A percentile compares a stretch with the other conserved stretches of the same genome.
These are phyloP conservation scores for Rugosomyces carneus DNA, from an alignment of 1,284 basidiomycete genomes.

Conservation along the genomic window DNA sequence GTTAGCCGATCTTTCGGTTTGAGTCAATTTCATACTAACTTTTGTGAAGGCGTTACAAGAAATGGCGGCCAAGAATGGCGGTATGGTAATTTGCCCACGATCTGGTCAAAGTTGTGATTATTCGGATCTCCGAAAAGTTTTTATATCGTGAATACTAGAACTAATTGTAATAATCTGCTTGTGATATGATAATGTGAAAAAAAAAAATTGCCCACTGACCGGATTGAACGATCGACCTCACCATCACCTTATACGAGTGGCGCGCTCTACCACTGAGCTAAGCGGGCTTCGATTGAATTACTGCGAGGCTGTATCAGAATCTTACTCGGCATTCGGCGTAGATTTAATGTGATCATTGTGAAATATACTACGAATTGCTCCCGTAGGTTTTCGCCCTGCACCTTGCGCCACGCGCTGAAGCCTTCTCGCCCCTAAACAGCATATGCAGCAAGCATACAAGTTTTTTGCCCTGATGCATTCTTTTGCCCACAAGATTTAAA, in stretches of 20 bases:
- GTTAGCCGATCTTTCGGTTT: slow-evolving; percentile 32
- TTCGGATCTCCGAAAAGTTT: slow-evolving; percentile 75
- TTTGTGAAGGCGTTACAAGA: slow-evolving; percentile 68
- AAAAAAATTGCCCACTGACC: slow-evolving; percentile 39
- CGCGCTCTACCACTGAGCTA: slow-evolving; percentile 58
- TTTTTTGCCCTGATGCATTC: not conserved
- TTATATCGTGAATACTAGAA: slow-evolving; percentile 60
- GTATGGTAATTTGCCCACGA: slow-evolving; percentile 76
- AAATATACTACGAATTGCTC: not conserved
- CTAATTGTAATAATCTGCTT: not conserved
- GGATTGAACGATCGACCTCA: slow-evolving; percentile 54
- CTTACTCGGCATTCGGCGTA: not conserved
- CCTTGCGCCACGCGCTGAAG: slow-evolving; percentile 3
- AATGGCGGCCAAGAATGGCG: slow-evolving; percentile 74
- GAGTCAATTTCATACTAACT: not conserved
- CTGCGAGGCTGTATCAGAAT: not conserved
- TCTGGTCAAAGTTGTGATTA: slow-evolving; percentile 66
- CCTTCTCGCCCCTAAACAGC: not conserved
- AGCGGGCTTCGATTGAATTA: slow-evolving; percentile 30
- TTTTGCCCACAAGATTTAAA: not conserved
- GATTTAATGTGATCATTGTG: not conserved
- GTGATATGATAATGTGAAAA: not conserved
- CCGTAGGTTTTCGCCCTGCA: not conserved
- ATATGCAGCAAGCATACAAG: not conserved
- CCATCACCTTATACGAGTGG: slow-evolving; percentile 43